A percentile compares a stretch with the other conserved stretches of the same genome.
phyloP scores from a whole-genome alignment of 495 filamentous ascomycete genomes.

The Penicillium riverlandense region DNA sequence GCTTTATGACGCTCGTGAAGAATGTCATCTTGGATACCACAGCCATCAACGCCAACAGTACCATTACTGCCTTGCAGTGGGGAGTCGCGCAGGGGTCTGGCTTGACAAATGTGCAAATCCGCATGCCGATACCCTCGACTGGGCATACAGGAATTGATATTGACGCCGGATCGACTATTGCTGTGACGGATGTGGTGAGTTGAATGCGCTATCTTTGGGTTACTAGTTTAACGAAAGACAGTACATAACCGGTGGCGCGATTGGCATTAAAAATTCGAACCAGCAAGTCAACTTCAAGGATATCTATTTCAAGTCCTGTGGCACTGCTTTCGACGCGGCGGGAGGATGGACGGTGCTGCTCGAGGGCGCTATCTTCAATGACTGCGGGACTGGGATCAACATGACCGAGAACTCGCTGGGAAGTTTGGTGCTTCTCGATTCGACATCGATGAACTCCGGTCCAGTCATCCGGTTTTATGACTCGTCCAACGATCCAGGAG shows the following conservation, averaged over 20 bases:
- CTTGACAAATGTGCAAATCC: conserved; percentile 65
- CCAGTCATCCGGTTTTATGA: conserved; percentile 42
- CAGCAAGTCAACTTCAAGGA: conserved; percentile 49
- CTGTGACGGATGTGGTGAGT: conserved; percentile 42
- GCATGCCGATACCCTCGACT: conserved; percentile 49
- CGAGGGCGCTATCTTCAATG: conserved; percentile 28
- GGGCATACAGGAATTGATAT: conserved; percentile 48
- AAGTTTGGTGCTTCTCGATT: conserved; percentile 44
- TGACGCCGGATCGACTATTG: conserved; percentile 36
- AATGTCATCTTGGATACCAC: conserved; percentile 38
- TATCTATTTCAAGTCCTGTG: conserved; percentile 33
- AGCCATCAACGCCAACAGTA: conserved; percentile 10
- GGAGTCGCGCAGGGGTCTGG: conserved; percentile 63
- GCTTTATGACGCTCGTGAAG: conserved; percentile 35
- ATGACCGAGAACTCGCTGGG: conserved; percentile 34
- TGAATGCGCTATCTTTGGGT: background rate
- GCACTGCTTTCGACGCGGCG: conserved; percentile 27
- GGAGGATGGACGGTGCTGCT: conserved; percentile 36
- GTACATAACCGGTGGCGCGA: conserved; percentile 40
- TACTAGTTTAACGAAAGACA: conserved; percentile 16
- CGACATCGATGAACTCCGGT: conserved; percentile 37
- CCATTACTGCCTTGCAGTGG: conserved; percentile 49
- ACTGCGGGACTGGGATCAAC: conserved; percentile 24
- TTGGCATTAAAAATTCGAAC: conserved; percentile 41
- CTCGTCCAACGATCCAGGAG: conserved; percentile 26